A percentile compares a stretch with the other conserved stretches of the same genome.
phyloP scores from a whole-genome alignment of 306 rosid genomes.

The Trifolium dubium region DNA sequence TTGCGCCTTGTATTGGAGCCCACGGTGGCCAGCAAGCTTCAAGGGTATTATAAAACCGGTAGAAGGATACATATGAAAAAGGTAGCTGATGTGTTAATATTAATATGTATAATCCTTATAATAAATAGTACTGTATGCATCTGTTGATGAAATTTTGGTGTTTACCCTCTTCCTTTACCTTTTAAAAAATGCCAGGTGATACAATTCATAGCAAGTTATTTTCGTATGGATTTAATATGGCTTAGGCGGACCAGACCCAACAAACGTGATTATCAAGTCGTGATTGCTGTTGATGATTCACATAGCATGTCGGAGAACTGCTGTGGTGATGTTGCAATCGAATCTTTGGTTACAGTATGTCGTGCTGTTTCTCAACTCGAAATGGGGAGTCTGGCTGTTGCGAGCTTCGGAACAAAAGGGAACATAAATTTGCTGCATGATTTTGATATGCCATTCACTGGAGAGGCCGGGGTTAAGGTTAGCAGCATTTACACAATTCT shows the following conservation, averaged over 20 bases:
- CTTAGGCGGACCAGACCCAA: constrained; percentile 86
- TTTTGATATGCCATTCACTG: constrained; percentile 76
- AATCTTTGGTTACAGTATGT: constrained; percentile 88
- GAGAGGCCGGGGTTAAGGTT: constrained; percentile 84
- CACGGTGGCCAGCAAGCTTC: constrained; percentile 86
- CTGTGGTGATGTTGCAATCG: constrained; percentile 76
- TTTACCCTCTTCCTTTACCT: constrained; percentile 3
- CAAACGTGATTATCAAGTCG: constrained; percentile 95
- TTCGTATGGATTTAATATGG: constrained; percentile 90
- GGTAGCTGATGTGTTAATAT: constrained; percentile 48
- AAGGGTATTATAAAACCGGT: constrained; percentile 94
- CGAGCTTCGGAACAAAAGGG: constrained; percentile 88
- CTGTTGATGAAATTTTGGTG: background rate
- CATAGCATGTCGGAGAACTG: constrained; percentile 84
- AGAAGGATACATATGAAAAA: constrained; percentile 92
- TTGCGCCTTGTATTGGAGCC: constrained; percentile 94
- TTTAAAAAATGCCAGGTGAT: constrained; percentile 56
- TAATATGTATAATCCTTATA: background rate
- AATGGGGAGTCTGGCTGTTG: constrained; percentile 86
- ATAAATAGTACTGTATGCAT: background rate
- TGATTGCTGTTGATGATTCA: constrained; percentile 95
- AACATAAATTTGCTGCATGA: constrained; percentile 84
- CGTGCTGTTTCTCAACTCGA: constrained; percentile 92
- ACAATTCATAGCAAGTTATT: constrained; percentile 84
- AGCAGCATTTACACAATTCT: constrained; percentile 16